Base-by-base conservation (phyloP, 2,329 filamentous ascomycete genomes). In the Microascus cirrosus region DNA sequence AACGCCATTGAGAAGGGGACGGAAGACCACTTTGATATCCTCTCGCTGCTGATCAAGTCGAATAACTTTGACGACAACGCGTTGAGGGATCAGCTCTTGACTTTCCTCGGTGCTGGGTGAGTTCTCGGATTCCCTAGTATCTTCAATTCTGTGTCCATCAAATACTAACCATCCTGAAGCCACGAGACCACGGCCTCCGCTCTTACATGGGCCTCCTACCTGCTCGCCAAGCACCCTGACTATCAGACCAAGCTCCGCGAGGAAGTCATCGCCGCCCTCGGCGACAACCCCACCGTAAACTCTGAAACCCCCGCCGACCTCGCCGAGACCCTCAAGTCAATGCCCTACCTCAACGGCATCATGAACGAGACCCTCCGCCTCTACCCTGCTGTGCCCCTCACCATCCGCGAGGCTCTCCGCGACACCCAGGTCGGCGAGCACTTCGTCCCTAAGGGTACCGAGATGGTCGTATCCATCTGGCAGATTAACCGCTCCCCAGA, bases 361-460 rank as follows among this genome's bases (percentile, higher is more conserved):
- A 79, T 93, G 64, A 88, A 92, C 65, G 89, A 94, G 69, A 82
- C 85, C 3, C 89, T 92, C 73, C 82, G 88, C 13, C 67, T 90
- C 63, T 86, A 92, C 67, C 89, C 89, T 0, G 86, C 88, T 0
- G 79, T 86, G 0, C 89, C 87, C 0, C 73, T 91, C 7, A 83
- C 85, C 0, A 74, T 92, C 52, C 88, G 92, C 52, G 86, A 89
- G 0, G 89, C 89, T 0, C 70, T 76, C 0, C 75, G 80, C 25
- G 87, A 87, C 12, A 75, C 79, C 25, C 79, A 68, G 51, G 84
- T 90, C 56, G 77, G 79, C 1, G 85, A 84, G 1, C 69, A 76
- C n/a, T 79, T 77, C 58, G 75, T 92, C 25, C 79, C 79, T 2
- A 87, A 83, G 1, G 87, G 87, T 8, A 89, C 86, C 0, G 85